These are phyloP conservation scores for Colletotrichum gigasporum DNA, from an alignment of 2,329 filamentous ascomycete genomes.

Conservation along the genomic window DNA sequence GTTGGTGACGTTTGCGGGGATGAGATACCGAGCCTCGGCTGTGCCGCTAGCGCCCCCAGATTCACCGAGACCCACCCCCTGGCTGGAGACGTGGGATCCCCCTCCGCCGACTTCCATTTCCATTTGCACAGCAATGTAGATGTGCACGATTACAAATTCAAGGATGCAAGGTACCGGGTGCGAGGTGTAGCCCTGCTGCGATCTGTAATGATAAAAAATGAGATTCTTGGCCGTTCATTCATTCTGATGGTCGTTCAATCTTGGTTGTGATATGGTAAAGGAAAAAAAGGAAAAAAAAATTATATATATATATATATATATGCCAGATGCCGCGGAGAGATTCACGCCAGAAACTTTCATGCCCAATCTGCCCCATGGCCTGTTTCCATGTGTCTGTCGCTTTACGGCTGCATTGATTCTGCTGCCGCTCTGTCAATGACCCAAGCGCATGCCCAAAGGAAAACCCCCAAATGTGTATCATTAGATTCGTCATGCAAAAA, in stretches of 20 bases:
- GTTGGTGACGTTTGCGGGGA: slow-evolving; percentile 35
- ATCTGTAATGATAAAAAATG: too few relatives aligned
- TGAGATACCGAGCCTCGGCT: slow-evolving; percentile 36
- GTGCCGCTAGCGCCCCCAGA: slow-evolving; percentile 18
- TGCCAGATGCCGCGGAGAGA: too few relatives aligned
- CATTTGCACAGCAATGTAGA: too few relatives aligned
- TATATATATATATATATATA: background rate
- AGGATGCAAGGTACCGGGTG: slow-evolving; percentile 9
- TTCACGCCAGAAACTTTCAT: background rate
- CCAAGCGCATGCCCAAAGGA: too few relatives aligned
- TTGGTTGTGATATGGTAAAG: too few relatives aligned
- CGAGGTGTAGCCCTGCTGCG: too few relatives aligned
- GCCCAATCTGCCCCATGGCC: slow-evolving; percentile 12
- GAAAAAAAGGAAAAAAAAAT: too few relatives aligned
- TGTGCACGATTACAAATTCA: background rate
- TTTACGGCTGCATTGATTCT: background rate
- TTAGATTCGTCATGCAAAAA: background rate
- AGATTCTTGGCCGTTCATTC: too few relatives aligned
- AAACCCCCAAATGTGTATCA: too few relatives aligned
- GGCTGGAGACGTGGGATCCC: background rate
- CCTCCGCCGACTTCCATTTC: background rate
- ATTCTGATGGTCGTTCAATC: too few relatives aligned
- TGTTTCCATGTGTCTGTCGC: background rate
- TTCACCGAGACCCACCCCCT: slow-evolving; percentile 7
- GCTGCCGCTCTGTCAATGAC: background rate